Evolutionary conservation across 2,329 filamentous ascomycete species (phyloP), one percentile per base, ranked within the genome.

Genomic region (Gyromitra esculenta): DNA sequence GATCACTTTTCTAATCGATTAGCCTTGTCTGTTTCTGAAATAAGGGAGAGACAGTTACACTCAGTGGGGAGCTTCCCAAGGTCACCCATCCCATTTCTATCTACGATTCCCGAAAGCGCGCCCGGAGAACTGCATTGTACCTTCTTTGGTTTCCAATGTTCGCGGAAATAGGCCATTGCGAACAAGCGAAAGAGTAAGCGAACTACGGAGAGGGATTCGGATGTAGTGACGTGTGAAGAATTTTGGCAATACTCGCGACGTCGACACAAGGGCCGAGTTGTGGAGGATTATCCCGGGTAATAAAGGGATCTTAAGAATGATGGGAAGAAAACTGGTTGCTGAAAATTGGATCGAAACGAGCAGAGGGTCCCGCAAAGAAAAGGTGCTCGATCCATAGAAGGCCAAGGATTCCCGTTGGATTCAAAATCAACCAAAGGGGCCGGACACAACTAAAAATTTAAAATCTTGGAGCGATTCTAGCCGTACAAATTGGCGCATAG

Each of bases 21-120:
- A 56, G 50, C 41, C 45, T 52, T 21, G 18, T 25, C 21, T 52
- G 37, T 8, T 15, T 21, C 52, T 65, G 21, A 35, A 50, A 52
- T 18, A 11, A 39, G 15, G 35, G 13, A 48, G 52, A 37, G 21
- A 39, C 25, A 25, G 21, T 35, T 64, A 71, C 68, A 31, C 21
- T 71, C 68, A n/a, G 52, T 31, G 15, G 68, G 68, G 1, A 71
- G 68, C n/a, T 64, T 63, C 18, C 68, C 68, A 62, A 71, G 45
- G 9, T 54, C 21, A 13, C 68, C 68, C 68, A 71, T 63, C 18
- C 68, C 68, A 18, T n/a, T 50, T 7, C 68, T 21, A 37, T 71
- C 57, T 9, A 71, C 37, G 11, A 63, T 25, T 6, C 68, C 57
- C 0, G 68, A 71, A n/a, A 71, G 68, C 21, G 68, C 48, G 45